Conservation (phyloP, 148 eudicot genomes). For the Fagopyrum homotropicum region DNA sequence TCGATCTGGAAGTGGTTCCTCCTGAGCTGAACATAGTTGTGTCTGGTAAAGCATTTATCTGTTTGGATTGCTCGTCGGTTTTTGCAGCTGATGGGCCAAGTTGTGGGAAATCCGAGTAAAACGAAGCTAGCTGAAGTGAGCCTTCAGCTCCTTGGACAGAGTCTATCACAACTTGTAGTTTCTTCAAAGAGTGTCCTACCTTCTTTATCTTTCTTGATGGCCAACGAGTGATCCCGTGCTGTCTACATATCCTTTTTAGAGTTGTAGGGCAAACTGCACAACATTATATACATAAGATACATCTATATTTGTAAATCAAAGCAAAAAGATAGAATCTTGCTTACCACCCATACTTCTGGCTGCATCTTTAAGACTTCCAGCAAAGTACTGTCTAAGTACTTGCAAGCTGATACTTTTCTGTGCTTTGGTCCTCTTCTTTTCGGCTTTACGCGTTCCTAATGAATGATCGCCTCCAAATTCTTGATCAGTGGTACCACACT, state of each 20-base stretch:
- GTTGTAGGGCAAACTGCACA: conserved; percentile 92
- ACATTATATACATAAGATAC: background rate
- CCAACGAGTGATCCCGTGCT: conserved; percentile 93
- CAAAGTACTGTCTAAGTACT: conserved; percentile 73
- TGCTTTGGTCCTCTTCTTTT: conserved; percentile 55
- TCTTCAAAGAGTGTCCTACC: conserved; percentile 77
- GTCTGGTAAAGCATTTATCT: conserved; percentile 30
- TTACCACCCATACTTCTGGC: conserved; percentile 88
- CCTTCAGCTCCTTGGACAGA: conserved; percentile 89
- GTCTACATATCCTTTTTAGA: conserved; percentile 93
- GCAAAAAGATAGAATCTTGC: conserved; percentile 2
- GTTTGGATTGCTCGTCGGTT: conserved; percentile 28
- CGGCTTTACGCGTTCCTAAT: conserved; percentile 25
- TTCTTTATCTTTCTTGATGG: conserved; percentile 98
- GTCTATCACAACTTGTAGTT: conserved; percentile 75
- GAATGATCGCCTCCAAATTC: conserved; percentile 29
- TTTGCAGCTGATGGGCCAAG: conserved; percentile 23
- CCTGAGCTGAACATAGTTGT: conserved; percentile 34
- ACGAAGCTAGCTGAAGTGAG: conserved; percentile 65
- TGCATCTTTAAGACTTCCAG: conserved; percentile 93
- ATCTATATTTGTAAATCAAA: background rate
- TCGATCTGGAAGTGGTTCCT: conserved; percentile 33
- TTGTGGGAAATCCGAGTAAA: conserved; percentile 69
- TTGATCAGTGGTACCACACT: conserved; percentile 26
- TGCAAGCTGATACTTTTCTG: conserved; percentile 72